Percentiles rank a stretch among this genome's conserved stretches.
phyloP scores from a whole-genome alignment of 371 early-diverging fungal species.

The Syncephalastrum contaminatum region DNA sequence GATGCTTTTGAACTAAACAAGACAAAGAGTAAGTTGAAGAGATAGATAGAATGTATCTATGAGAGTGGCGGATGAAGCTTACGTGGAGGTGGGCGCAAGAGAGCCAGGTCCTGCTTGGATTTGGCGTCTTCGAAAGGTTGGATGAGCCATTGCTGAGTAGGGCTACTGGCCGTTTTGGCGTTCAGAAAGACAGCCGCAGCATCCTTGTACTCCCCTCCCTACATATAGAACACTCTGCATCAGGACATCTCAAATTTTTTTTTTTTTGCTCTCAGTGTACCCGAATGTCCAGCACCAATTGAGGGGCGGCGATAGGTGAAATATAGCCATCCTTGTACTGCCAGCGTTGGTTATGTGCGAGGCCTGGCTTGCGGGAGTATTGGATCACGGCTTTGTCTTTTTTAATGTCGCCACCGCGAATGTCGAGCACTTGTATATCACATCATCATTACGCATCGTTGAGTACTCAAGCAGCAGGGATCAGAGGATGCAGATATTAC shows the following conservation, averaged over 20 bases:
- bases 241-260: neutral
- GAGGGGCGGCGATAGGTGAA: slow-evolving; percentile 36
- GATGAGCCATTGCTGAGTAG: slow-evolving; percentile 45
- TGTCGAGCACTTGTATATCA: slow-evolving; percentile 36
- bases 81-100: slow-evolving; percentile 44
- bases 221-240: slow-evolving; percentile 3
- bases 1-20: slow-evolving; percentile 14
- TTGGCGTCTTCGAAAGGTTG: slow-evolving; percentile 45
- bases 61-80: neutral
- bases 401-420: slow-evolving; percentile 45
- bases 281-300: slow-evolving; percentile 42
- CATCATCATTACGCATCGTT: neutral
- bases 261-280: slow-evolving; percentile 13
- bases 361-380: slow-evolving; percentile 48
- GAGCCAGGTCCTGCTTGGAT: slow-evolving; percentile 33
- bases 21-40: neutral
- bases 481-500: too few relatives aligned
- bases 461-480: too few relatives aligned
- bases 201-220: slow-evolving; percentile 45
- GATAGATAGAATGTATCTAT: neutral
- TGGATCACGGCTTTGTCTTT: slow-evolving; percentile 44
- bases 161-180: slow-evolving; percentile 24
- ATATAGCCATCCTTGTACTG: slow-evolving; percentile 46
- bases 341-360: slow-evolving; percentile 53
- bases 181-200: slow-evolving; percentile 35